These are phyloP conservation scores for Fusarium secorum DNA, from an alignment of 2,329 filamentous ascomycete species.

Conservation along the genomic window DNA sequence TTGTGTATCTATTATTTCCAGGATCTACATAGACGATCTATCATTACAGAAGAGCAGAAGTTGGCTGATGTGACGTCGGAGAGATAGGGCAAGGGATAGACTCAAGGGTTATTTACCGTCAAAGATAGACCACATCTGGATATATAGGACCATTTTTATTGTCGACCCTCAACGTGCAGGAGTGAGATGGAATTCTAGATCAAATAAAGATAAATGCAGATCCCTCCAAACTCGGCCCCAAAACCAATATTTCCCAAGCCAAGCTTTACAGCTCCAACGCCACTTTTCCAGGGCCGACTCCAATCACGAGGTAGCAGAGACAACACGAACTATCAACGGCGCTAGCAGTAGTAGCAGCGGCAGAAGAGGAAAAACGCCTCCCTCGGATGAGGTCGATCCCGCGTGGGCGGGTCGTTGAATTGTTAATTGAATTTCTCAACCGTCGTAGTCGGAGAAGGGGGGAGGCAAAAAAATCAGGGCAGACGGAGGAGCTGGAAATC, in stretches of 20 bases:
- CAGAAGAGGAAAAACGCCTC: background rate
- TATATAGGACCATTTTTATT: background rate
- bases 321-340: constrained; percentile 32
- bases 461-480: constrained; percentile 18
- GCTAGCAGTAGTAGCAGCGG: constrained; percentile 5
- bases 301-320: constrained; percentile 27
- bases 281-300: constrained; percentile 24
- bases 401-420: constrained; percentile 8
- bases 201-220: background rate
- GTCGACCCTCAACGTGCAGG: background rate
- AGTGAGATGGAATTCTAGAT: constrained; percentile 15
- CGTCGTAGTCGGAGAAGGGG: background rate
- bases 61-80: background rate
- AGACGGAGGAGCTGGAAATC: constrained; percentile 6
- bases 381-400: constrained; percentile 27
- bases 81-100: background rate
- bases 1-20: constrained; percentile 5
- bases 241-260: constrained; percentile 19
- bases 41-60: background rate
- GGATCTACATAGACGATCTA: constrained; percentile 17
- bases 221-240: background rate
- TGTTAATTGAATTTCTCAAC: constrained; percentile 28
- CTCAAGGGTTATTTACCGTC: background rate
- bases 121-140: background rate
- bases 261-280: constrained; percentile 28